A percentile compares a stretch with the other conserved stretches of the same genome.
Conservation (phyloP, 2,329 filamentous ascomycete genomes). For the Rutstroemia sp. region DNA sequence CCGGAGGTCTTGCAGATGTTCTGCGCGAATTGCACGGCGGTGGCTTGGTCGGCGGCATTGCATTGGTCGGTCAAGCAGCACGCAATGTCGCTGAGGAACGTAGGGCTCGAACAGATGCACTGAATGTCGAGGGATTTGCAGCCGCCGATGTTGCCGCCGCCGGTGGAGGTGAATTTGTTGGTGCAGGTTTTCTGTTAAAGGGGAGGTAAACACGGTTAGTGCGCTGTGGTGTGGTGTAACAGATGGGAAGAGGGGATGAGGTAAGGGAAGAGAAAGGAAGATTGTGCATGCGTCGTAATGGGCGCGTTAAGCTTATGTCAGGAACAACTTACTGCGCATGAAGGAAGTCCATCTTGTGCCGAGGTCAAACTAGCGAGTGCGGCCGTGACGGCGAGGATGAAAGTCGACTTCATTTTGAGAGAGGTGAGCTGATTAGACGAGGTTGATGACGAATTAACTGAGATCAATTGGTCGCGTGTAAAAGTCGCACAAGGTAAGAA, state of each 20-base stretch:
- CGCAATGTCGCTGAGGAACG: slow-evolving; percentile 40
- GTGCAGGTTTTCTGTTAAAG: slow-evolving; percentile 27
- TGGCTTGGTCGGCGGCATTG: slow-evolving; percentile 32
- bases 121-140: slow-evolving; percentile 34
- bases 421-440: background rate
- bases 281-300: background rate
- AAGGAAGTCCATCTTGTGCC: slow-evolving; percentile 42
- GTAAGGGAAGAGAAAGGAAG: background rate
- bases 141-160: slow-evolving; percentile 34
- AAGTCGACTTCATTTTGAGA: slow-evolving; percentile 12
- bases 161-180: slow-evolving; percentile 30
- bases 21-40: slow-evolving; percentile 28
- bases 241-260: background rate
- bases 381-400: slow-evolving; percentile 37
- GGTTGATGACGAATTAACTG: background rate
- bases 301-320: background rate
- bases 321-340: slow-evolving; percentile 45
- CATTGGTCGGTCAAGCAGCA: slow-evolving; percentile 44
- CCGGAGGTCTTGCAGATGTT: slow-evolving; percentile 30
- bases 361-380: slow-evolving; percentile 46
- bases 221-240: background rate
- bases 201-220: background rate
- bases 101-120: slow-evolving; percentile 41
- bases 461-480: background rate
- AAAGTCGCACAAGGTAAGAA: background rate